Evolutionary conservation across 352 stramenopile genomes (phyloP), one percentile per base, ranked within the genome.

Genomic region (Globisporangium carolinianum): DNA sequence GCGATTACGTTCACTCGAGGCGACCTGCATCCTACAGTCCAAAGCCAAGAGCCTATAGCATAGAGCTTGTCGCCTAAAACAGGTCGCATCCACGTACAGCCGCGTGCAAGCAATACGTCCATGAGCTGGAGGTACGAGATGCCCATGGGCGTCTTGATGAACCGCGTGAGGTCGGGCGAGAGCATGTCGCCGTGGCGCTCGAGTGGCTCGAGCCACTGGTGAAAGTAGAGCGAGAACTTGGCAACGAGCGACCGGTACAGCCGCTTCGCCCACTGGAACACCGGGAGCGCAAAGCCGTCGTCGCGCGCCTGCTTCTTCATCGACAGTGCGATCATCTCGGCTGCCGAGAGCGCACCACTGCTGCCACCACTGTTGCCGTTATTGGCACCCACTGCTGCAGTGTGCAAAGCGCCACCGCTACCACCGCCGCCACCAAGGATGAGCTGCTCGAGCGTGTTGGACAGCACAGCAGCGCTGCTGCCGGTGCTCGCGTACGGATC

Each of bases 71-170:
- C 24, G 24, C 24, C 24, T 24, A 24, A 24, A 24, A 24, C 2
- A 24, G 24, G 24, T 24, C 24, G 24, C 24, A 24, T 24, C 24
- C 14, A 76, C 73, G 47, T 75, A 86, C 76, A 76, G 66, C 67
- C 70, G 72, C 79, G 74, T n/a, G 77, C 74, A 5, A 93, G 67
- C 36, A 93, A 57, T 6, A 90, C 80, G 58, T 91, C 77, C 67
- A 94, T 94, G 41, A 94, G 61, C 45, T 89, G 77, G 4, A 94
- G 61, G 58, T 94, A 94, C 36, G 81, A 91, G 24, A 91, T 88
- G 3, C 79, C 83, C 36, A 91, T 72, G 7, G 83, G 81, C 0
- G 75, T 89, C 47, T 76, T 80, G 50, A 90, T 86, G 61, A 87
- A 86, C 2, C 79, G 77, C 32, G 74, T 86, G 15, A 94, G 71